Percentiles rank a stretch among this genome's conserved stretches.
Conservation (phyloP, 345 rosid genomes). For the Hibiscus trionum region DNA sequence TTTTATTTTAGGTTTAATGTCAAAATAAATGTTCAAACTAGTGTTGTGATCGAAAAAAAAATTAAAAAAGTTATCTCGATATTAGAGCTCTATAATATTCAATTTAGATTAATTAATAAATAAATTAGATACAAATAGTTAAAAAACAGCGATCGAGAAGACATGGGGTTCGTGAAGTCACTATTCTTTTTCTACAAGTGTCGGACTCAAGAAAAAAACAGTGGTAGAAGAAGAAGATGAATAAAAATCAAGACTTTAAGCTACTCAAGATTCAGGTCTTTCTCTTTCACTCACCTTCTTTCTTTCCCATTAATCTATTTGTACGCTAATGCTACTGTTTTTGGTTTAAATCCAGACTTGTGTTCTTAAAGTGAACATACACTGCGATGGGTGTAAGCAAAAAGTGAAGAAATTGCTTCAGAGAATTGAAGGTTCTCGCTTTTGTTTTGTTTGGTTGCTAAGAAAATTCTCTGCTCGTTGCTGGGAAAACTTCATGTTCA, state of each 20-base stretch:
- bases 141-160: background rate
- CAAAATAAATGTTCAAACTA: too few relatives aligned
- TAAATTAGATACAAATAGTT: too few relatives aligned
- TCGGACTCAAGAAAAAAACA: slow-evolving; percentile 11
- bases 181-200: too few relatives aligned
- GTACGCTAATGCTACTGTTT: background rate
- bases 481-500: background rate
- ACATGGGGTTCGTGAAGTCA: too few relatives aligned
- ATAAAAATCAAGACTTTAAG: slow-evolving; percentile 83
- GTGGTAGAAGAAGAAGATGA: slow-evolving; percentile 33
- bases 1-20: too few relatives aligned
- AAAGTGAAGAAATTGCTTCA: slow-evolving; percentile 80
- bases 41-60: too few relatives aligned
- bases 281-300: background rate
- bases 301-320: background rate
- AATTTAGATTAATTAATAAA: too few relatives aligned
- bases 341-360: slow-evolving; percentile 30
- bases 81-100: too few relatives aligned
- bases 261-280: slow-evolving; percentile 80
- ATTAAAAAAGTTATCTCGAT: too few relatives aligned
- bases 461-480: too few relatives aligned
- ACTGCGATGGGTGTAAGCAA: slow-evolving; percentile 80
- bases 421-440: slow-evolving; percentile 60
- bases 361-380: slow-evolving; percentile 70
- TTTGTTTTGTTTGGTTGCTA: slow-evolving; percentile 7